Evolutionary conservation across 2,329 filamentous ascomycete genomes (phyloP), one percentile per base, ranked within the genome.

Genomic region (Stagonosporopsis rhizophila): DNA sequence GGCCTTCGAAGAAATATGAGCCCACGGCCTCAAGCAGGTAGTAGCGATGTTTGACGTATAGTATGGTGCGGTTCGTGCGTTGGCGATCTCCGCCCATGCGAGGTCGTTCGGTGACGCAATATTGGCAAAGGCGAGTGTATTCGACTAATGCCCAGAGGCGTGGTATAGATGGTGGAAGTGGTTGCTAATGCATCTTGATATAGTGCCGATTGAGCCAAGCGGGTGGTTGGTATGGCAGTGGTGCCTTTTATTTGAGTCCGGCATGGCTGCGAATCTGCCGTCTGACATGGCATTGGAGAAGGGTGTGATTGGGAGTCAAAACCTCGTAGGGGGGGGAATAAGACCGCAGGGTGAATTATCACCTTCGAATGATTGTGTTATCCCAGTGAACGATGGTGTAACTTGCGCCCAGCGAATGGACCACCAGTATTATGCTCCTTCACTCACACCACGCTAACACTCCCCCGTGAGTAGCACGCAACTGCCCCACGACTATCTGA

Each of bases 91-190:
- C 3, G 49, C 12, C 27, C 45, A 56, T 6, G 32, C 40, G 2
- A 17, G 32, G 4, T 41, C 9, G n/a, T 11, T 57, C 38, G n/a
- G 41, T 27, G 3, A 50, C 20, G 12, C 40, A 51, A 11, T 60
- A 46, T 11, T 39, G 25, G 6, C 52, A 34, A 6, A 62, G 53
- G 8, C 22, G 25, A 11, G 14, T 14, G 15, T 55, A 46, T 37
- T 62, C 59, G 2, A 35, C 44, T n/a, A 32, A 28, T 11, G 39
- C 58, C 59, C 59, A 60, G 34, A 44, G 42, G 11, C 53, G 59
- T n/a, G 28, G 6, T 15, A 35, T 44, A 6, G 7, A 32, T 1
- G 27, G 38, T 17, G 34, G 5, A n/a, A 7, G 2, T 19, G 40
- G 3, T 28, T 28, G 34, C 14, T 34, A 25, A 2, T 40, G 8